These are phyloP conservation scores for Turnera subulata DNA, from an alignment of 345 rosid genomes.

Conservation along the genomic window DNA sequence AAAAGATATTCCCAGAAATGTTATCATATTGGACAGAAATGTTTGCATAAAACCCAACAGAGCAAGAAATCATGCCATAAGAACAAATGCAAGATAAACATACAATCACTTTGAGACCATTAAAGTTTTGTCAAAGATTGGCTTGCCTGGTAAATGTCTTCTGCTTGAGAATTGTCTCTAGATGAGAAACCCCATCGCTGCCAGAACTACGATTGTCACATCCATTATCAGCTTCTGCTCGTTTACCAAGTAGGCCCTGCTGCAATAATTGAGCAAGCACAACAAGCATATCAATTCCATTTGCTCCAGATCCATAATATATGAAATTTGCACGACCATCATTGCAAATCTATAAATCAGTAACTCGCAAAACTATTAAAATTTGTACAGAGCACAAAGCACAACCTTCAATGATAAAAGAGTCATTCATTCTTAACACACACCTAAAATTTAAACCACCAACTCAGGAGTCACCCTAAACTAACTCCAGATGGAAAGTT, in stretches of 20 bases:
- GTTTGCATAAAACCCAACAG: not conserved
- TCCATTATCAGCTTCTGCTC: slow-evolving; percentile 23
- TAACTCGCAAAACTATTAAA: too few species aligned
- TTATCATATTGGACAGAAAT: not conserved
- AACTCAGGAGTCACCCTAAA: too few species aligned
- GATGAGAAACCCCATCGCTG: slow-evolving; percentile 37
- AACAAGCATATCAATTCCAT: slow-evolving; percentile 10
- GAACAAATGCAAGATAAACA: not conserved
- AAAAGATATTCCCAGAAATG: too few species aligned
- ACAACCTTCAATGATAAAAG: too few species aligned
- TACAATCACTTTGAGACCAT: not conserved
- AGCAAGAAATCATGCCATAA: not conserved
- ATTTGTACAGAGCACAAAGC: not conserved
- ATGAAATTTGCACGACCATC: not conserved
- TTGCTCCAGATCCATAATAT: not conserved
- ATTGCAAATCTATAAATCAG: not conserved
- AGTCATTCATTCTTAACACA: too few species aligned
- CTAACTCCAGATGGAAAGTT: too few species aligned
- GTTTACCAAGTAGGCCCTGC: slow-evolving; percentile 33
- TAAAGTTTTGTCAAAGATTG: not conserved
- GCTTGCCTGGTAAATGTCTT: slow-evolving; percentile 76
- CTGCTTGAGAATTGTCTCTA: slow-evolving; percentile 57
- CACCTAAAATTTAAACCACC: too few species aligned
- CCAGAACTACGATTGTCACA: slow-evolving; percentile 25
- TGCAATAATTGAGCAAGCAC: slow-evolving; percentile 22